A percentile compares a stretch with the other conserved stretches of the same genome.
Evolutionary conservation across 805 yeast genomes (phyloP).

Genomic region (Candida railenensis): DNA sequence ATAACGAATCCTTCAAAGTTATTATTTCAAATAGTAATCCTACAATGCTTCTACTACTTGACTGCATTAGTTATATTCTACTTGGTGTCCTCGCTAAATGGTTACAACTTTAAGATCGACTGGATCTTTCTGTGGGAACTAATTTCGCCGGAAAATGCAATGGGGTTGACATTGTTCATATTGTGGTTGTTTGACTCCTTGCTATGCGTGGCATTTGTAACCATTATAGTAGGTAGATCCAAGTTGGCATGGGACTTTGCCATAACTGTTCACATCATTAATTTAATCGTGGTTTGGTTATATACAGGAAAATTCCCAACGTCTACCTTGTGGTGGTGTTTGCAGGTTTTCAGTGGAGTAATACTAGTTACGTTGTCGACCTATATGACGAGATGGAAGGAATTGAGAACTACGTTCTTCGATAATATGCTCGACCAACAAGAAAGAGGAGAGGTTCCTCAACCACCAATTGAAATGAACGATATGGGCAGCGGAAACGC

Average conservation of each 20-base stretch:
- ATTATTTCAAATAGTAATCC: conserved; percentile 63
- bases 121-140: conserved; percentile 84
- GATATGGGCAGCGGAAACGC: conserved; percentile 9
- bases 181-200: conserved; percentile 85
- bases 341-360: conserved; percentile 67
- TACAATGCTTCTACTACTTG: conserved; percentile 77
- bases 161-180: conserved; percentile 71
- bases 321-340: conserved; percentile 78
- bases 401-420: conserved; percentile 83
- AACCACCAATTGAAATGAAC: conserved; percentile 19
- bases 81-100: conserved; percentile 64
- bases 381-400: conserved; percentile 90
- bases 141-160: conserved; percentile 69
- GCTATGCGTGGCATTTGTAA: conserved; percentile 79
- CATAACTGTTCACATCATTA: conserved; percentile 82
- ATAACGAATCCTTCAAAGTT: conserved; percentile 33
- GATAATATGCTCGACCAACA: conserved; percentile 70
- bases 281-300: conserved; percentile 66
- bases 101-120: conserved; percentile 61
- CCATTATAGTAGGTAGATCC: conserved; percentile 86
- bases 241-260: conserved; percentile 97
- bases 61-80: conserved; percentile 69
- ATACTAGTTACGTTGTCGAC: conserved; percentile 80
- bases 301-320: conserved; percentile 68
- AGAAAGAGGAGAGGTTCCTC: conserved; percentile 41